Base-by-base conservation (phyloP, 2,329 filamentous ascomycete species). In the Annulohypoxylon truncatum region DNA sequence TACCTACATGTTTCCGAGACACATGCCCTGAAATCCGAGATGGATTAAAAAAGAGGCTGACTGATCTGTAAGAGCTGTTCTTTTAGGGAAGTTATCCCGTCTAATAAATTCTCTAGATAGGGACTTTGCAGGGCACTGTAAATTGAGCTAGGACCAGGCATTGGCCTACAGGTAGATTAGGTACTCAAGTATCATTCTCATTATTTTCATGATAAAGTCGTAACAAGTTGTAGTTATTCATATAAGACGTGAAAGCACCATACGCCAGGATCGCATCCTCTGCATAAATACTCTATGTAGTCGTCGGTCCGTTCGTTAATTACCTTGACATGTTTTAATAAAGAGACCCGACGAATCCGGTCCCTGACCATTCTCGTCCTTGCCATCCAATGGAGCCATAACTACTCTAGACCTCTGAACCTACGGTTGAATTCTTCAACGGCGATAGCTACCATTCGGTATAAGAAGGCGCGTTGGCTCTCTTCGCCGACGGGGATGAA, bases 401-500 rank as follows among this genome's bases (percentile, higher is more conserved):
- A 20, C 73, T 52, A 80, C 48, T 81, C 81, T 64, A 81, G 72
- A 8, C 80, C 80, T 73, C 81, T 82, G 70, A 87, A 90, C 69
- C 87, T 81, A 64, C 87, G 82, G 73, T 91, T 91, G 64, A 89
- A 91, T 80, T 90, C 88, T 73, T 89, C 87, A 46, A 90, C 89
- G 1, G 88, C 89, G 1, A 91, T 81, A 0, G 86, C 88, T 64
- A 91, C 83, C 85, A 89, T 90, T 71, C 82, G 82, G 77, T 91
- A 91, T 68, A 91, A 73, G 74, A 89, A 91, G 1, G 84, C 82
- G 42, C 89, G 79, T 28, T 87, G 85, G 58, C 90, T 92, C 79
- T 97, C 95, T 74, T 97, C 94, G n/a, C 89, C 90, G 4, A 98
- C 92, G 0, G 96, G 96, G 5, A 99, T 90, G 76, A 98, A 99